These are phyloP conservation scores for Trichoderma asperelloides DNA, from an alignment of 495 filamentous ascomycete genomes.

Conservation along the genomic window DNA sequence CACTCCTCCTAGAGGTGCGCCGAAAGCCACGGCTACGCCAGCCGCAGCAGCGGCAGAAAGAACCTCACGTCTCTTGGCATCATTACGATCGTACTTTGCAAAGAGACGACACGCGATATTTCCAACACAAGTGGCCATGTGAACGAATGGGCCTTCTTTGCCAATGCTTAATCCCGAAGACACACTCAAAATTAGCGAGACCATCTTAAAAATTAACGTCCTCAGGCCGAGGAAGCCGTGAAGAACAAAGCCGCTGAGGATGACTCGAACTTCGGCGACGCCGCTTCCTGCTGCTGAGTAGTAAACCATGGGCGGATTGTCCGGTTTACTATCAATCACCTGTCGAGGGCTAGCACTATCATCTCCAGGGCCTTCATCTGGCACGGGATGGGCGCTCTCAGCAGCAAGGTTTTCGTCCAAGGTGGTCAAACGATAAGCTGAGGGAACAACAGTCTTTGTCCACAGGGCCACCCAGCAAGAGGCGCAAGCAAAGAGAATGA, in stretches of 20 bases:
- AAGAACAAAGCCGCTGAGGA: slow-evolving; percentile 92
- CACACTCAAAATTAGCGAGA: slow-evolving; percentile 78
- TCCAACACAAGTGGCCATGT: slow-evolving; percentile 91
- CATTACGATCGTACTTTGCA: slow-evolving; percentile 86
- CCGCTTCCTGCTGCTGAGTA: slow-evolving; percentile 95
- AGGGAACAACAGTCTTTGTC: slow-evolving; percentile 86
- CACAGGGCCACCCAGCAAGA: slow-evolving; percentile 75
- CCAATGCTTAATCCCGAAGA: slow-evolving; percentile 87
- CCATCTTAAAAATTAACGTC: slow-evolving; percentile 79
- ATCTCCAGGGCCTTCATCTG: slow-evolving; percentile 27
- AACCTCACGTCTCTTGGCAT: slow-evolving; percentile 80
- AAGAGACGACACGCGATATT: slow-evolving; percentile 94
- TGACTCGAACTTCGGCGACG: slow-evolving; percentile 95
- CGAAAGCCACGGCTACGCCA: slow-evolving; percentile 91
- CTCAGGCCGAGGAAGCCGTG: slow-evolving; percentile 90
- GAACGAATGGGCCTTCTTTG: slow-evolving; percentile 96
- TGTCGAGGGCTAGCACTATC: slow-evolving; percentile 32
- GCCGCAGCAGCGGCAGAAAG: slow-evolving; percentile 87
- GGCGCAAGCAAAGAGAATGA: slow-evolving; percentile 60
- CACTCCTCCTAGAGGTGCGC: slow-evolving; percentile 86
- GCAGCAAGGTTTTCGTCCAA: slow-evolving; percentile 68
- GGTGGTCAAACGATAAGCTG: slow-evolving; percentile 73
- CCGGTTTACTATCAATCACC: slow-evolving; percentile 13
- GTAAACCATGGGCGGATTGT: slow-evolving; percentile 67
- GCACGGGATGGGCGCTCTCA: slow-evolving; percentile 28